phyloP scores from a whole-genome alignment of 768 basidiomycete genomes.

The Gloeostereum incarnatum region DNA sequence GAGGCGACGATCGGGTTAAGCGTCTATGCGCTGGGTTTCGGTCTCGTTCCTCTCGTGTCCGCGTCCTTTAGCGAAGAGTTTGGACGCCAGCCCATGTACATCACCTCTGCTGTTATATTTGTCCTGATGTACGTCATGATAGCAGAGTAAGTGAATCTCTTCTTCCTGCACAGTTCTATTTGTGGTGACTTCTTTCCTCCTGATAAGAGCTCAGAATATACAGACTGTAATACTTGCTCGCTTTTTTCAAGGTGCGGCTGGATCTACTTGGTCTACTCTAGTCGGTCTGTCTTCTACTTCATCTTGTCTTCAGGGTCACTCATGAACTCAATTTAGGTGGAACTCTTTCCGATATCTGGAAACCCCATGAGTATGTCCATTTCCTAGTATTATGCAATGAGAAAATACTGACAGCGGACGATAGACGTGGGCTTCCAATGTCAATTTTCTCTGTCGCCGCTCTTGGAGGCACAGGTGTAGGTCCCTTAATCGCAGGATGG shows the following conservation, averaged over 20 bases:
- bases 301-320: no score
- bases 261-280: constrained; percentile 63
- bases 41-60: constrained; percentile 51
- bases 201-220: constrained; percentile 34
- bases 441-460: constrained; percentile 56
- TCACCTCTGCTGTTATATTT: constrained; percentile 40
- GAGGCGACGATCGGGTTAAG: constrained; percentile 39
- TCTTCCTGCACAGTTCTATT: not conserved
- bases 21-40: constrained; percentile 54
- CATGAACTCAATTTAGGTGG: no score
- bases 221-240: constrained; percentile 58
- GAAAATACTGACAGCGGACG: no score
- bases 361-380: constrained; percentile 39
- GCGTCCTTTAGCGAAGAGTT: constrained; percentile 70
- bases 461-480: constrained; percentile 53
- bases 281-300: no score
- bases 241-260: constrained; percentile 58
- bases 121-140: constrained; percentile 40
- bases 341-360: constrained; percentile 67
- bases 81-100: constrained; percentile 52
- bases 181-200: not conserved
- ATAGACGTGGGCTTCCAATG: constrained; percentile 74
- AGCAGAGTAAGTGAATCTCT: constrained; percentile 24
- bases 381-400: not conserved
- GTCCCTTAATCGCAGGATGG: constrained; percentile 57